phyloP scores from a whole-genome alignment of 108 stramenopile species.

The Schizochytrium sp. region DNA sequence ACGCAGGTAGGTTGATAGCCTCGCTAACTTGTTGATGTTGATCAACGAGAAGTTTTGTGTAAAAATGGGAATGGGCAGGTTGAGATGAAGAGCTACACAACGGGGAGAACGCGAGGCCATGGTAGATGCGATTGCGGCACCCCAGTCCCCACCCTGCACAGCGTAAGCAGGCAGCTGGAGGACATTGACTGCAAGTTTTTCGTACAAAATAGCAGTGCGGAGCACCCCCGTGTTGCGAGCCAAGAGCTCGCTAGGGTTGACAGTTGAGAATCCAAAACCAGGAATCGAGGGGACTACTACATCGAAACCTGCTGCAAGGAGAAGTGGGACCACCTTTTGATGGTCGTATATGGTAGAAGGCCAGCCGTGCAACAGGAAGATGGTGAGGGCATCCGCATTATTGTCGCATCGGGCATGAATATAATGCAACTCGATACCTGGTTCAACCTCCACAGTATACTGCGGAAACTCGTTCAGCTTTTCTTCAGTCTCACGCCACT shows the following conservation, averaged over 20 bases:
- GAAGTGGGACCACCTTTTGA: constrained; percentile 28
- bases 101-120: neutral
- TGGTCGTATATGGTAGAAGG: constrained; percentile 34
- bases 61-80: neutral
- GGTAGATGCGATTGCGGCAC: neutral
- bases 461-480: constrained; percentile 41
- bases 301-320: neutral
- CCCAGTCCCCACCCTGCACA: constrained; percentile 58
- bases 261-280: constrained; percentile 17
- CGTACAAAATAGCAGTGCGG: neutral
- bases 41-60: neutral
- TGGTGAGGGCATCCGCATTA: neutral
- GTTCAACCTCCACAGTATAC: neutral
- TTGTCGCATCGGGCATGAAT: neutral
- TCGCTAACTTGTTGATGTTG: neutral
- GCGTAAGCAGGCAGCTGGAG: neutral
- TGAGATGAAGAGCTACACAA: constrained; percentile 33
- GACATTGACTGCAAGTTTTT: neutral
- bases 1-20: neutral
- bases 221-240: neutral
- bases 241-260: neutral
- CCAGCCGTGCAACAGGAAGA: constrained; percentile 51
- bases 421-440: constrained; percentile 28
- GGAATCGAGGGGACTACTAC: constrained; percentile 13
- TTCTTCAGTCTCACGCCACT: constrained; percentile 17